Percentiles rank a stretch among this genome's conserved stretches.
phyloP scores from a whole-genome alignment of 768 basidiomycete species.

The Termitomyces sp. region DNA sequence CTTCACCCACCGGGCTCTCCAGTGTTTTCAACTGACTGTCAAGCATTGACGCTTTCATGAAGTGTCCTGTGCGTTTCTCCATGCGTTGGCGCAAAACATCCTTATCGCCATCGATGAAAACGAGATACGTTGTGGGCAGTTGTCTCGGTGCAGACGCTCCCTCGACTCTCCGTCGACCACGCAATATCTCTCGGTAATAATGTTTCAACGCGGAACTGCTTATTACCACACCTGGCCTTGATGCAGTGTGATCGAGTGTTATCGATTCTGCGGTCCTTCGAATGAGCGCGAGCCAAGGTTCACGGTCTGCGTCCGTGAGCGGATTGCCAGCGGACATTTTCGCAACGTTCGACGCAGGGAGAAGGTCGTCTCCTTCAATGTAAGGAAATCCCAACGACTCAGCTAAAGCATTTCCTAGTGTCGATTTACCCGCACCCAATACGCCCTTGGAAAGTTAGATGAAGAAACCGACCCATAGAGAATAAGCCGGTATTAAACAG shows the following conservation, averaged over 20 bases:
- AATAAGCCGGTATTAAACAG: not conserved
- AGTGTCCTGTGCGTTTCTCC: slow-evolving; percentile 62
- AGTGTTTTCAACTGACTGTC: slow-evolving; percentile 70
- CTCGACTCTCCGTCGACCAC: slow-evolving; percentile 35
- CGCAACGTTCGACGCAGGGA: slow-evolving; percentile 72
- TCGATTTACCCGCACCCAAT: slow-evolving; percentile 68
- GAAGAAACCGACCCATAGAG: not conserved
- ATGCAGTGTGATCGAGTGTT: slow-evolving; percentile 3
- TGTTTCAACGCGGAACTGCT: slow-evolving; percentile 83
- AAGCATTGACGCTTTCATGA: slow-evolving; percentile 81
- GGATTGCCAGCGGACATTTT: slow-evolving; percentile 83
- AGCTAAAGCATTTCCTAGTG: slow-evolving; percentile 62
- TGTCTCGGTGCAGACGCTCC: not conserved
- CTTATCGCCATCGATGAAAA: slow-evolving; percentile 64
- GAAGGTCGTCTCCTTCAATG: slow-evolving; percentile 86
- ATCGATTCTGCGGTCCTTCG: slow-evolving; percentile 55
- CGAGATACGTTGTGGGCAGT: slow-evolving; percentile 62
- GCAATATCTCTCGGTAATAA: slow-evolving; percentile 76
- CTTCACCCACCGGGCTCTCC: slow-evolving; percentile 64
- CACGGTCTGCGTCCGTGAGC: slow-evolving; percentile 75
- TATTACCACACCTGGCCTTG: slow-evolving; percentile 56
- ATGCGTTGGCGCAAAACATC: slow-evolving; percentile 60
- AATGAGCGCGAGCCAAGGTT: slow-evolving; percentile 79
- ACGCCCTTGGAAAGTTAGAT: slow-evolving; percentile 45
- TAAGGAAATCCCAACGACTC: slow-evolving; percentile 61